These are phyloP conservation scores for Arabis alpina DNA, from an alignment of 345 rosid genomes.

Conservation along the genomic window DNA sequence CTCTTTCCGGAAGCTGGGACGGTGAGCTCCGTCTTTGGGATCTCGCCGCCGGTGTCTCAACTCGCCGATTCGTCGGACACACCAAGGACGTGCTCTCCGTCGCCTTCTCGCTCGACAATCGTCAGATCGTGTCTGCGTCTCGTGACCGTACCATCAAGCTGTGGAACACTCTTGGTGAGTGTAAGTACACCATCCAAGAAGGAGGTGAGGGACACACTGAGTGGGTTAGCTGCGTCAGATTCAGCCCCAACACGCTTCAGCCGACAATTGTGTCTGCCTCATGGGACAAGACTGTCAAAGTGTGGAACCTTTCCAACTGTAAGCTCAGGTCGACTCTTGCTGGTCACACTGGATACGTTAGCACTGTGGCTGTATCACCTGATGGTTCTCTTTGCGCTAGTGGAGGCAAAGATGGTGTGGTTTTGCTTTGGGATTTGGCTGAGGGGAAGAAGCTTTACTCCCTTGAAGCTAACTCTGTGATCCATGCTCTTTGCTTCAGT, in stretches of 20 bases:
- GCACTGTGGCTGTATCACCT: constrained; percentile 92
- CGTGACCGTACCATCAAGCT: constrained; percentile 94
- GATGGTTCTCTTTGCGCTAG: constrained; percentile 96
- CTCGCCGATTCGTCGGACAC: constrained; percentile 96
- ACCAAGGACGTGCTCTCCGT: constrained; percentile 94
- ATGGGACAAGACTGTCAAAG: constrained; percentile 86
- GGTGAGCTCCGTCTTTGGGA: constrained; percentile 99
- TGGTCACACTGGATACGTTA: constrained; percentile 85
- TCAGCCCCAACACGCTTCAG: constrained; percentile 75
- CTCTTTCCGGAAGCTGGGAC: constrained; percentile 98
- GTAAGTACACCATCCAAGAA: constrained; percentile 95
- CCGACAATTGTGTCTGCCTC: constrained; percentile 97
- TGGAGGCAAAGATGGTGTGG: constrained; percentile 93
- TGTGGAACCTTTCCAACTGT: constrained; percentile 93
- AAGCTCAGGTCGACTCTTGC: constrained; percentile 74
- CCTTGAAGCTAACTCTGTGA: constrained; percentile 79
- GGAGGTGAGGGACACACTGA: constrained; percentile 76
- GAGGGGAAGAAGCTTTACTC: constrained; percentile 94
- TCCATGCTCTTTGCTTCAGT: constrained; percentile 86
- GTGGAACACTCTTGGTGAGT: constrained; percentile 97
- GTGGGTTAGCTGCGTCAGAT: constrained; percentile 96
- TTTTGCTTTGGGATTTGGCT: constrained; percentile 93
- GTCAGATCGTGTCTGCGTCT: constrained; percentile 97
- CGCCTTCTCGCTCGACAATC: constrained; percentile 93
- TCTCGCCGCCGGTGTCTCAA: constrained; percentile 67